A percentile compares a stretch with the other conserved stretches of the same genome.
phyloP scores from a whole-genome alignment of 306 rosid genomes.

The Ormosia emarginata region DNA sequence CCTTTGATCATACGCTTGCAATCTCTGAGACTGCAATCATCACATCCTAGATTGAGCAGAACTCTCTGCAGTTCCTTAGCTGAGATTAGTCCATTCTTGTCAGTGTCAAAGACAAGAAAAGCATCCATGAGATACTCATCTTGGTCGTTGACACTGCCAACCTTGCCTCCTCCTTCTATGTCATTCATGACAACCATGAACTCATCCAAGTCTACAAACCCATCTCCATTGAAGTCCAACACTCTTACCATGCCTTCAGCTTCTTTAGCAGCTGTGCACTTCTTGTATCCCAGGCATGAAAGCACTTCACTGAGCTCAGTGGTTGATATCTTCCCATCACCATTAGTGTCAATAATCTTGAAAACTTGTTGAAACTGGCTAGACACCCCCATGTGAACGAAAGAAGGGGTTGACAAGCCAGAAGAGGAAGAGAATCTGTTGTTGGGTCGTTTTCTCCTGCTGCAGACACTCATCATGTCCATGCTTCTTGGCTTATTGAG shows the following conservation, averaged over 20 bases:
- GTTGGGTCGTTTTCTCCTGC: not conserved
- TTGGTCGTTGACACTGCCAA: not conserved
- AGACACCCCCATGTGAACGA: conserved; percentile 45
- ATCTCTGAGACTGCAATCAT: conserved; percentile 47
- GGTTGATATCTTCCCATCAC: conserved; percentile 65
- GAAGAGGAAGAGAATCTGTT: conserved; percentile 34
- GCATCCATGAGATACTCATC: conserved; percentile 55
- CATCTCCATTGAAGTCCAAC: conserved; percentile 66
- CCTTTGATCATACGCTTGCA: conserved; percentile 63
- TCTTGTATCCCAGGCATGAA: conserved; percentile 45
- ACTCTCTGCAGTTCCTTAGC: conserved; percentile 56
- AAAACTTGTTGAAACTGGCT: conserved; percentile 60
- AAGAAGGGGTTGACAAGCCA: conserved; percentile 30
- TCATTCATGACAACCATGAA: conserved; percentile 56
- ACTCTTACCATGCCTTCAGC: conserved; percentile 57
- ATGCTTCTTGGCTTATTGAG: conserved; percentile 12
- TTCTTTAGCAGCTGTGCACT: conserved; percentile 39
- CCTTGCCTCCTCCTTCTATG: not conserved
- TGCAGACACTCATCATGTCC: not conserved
- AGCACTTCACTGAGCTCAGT: conserved; percentile 53
- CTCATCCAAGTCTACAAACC: conserved; percentile 65
- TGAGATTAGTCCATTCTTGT: conserved; percentile 59
- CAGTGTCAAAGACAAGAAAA: conserved; percentile 60
- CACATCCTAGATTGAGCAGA: conserved; percentile 51
- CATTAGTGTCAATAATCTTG: conserved; percentile 56